Evolutionary conservation across 257 asterid genomes (phyloP), one percentile per base, ranked within the genome.

Genomic region (Salvia miltiorrhiza): DNA sequence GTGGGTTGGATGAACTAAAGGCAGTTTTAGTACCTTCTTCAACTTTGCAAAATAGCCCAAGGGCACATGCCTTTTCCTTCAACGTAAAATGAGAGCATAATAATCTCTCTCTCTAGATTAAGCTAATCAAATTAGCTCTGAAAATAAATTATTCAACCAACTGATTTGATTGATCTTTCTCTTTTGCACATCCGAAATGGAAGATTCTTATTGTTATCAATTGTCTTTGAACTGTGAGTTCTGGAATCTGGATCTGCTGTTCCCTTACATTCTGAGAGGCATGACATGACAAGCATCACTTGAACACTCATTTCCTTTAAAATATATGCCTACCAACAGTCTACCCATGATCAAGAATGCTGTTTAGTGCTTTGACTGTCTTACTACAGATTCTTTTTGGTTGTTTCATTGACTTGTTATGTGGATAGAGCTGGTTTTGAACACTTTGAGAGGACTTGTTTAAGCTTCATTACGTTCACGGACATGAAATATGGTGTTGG

Each of bases 201-300:
- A 19, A 17, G 32, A 35, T 47, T 30, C 14, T 26, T 9, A 26
- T 48, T 20, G 20, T 58, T 58, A 20, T 17, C 44, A 66, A 14
- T 48, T 54, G 35, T 57, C 62, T 58, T 33, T 7, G 30, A 10
- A 55, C n/a, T 72, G 41, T 11, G 67, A 44, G 67, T 33, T 70
- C 2, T 45, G 10, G 48, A 24, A 69, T 26, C 41, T 17, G 35
- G 57, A 32, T 28, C 49, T 24, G 60, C 59, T 45, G 45, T 44
- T 35, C 61, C 9, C 11, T 71, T 33, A 14, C 28, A 30, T 17
- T 2, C 13, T 17, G 20, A 19, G 52, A 56, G 52, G 52, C 44
- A 57, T 32, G 67, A 6, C 16, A 21, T 20, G 20, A n/a, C 33
- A 24, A 32, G 9, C 55, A 30, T 44, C n/a, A 21, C 50, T 23